phyloP scores from a whole-genome alignment of 176 grass and related monocot genomes.

The Puccinellia tenuiflora region DNA sequence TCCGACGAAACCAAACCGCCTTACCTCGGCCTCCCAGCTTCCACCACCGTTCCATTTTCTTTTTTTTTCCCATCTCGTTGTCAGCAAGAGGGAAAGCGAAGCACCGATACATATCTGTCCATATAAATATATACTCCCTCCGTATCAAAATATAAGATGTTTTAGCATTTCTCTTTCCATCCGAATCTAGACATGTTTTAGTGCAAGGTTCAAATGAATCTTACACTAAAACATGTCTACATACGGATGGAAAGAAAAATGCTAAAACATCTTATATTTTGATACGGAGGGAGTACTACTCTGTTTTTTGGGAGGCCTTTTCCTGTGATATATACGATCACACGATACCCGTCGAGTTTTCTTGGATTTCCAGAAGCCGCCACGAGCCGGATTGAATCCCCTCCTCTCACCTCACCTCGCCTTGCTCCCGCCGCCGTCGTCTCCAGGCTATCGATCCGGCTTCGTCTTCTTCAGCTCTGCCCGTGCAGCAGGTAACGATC shows the following conservation, averaged over 20 bases:
- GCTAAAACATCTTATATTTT: too few relatives aligned
- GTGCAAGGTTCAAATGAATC: too few relatives aligned
- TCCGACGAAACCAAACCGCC: constrained; percentile 41
- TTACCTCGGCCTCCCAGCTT: constrained; percentile 30
- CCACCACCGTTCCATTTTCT: too few relatives aligned
- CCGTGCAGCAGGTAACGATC: constrained; percentile 32
- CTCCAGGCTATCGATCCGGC: constrained; percentile 11
- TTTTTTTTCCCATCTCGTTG: too few relatives aligned
- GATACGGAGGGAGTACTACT: too few relatives aligned
- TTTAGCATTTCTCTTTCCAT: too few relatives aligned
- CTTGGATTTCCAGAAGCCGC: constrained; percentile 43
- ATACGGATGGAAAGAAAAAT: too few relatives aligned
- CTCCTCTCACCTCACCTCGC: not conserved
- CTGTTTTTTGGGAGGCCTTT: not conserved
- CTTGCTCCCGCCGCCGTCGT: not conserved
- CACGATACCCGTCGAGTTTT: constrained; percentile 2
- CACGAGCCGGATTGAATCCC: not conserved
- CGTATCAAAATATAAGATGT: too few relatives aligned
- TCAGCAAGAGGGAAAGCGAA: not conserved
- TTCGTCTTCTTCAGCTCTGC: not conserved
- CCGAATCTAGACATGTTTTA: too few relatives aligned
- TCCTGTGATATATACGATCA: constrained; percentile 21
- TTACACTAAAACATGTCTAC: too few relatives aligned
- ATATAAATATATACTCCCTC: not conserved
- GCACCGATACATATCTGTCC: not conserved